Evolutionary conservation across 108 stramenopile species (phyloP), one percentile per base, ranked within the genome.

Genomic region (Stephanodiscus triporus): DNA sequence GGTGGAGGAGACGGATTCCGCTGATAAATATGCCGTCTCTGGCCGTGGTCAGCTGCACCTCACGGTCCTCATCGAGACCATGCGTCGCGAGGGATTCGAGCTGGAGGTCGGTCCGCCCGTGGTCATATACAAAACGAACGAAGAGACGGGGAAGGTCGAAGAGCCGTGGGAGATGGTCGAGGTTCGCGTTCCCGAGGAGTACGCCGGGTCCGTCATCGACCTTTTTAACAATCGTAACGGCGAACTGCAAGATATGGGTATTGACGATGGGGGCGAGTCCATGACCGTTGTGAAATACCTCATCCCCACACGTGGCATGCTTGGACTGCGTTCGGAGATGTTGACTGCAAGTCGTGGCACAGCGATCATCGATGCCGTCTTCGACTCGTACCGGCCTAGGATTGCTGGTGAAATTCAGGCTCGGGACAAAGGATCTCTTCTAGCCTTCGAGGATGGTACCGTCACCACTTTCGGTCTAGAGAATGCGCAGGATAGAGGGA

Each of bases 51-150:
- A 99, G 75, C 83, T 99, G 45, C 99, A 99, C 83, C 85, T 99
- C 65, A 98, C 98, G 24, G 98, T 99, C 20, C 86, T 99, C 42
- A 95, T 99, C 57, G 99, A 99, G 85, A 98, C 85, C 49, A 98
- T 99, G 98, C 88, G 99, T 37, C 95, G 99, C 62, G 99, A 99
- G 81, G 99, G 99, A 70, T 99, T 99, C 70, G 99, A 99, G 83
- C 77, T 99, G 30, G 93, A 97, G 58, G 91, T 99, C 53, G 97
- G 97, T 9, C 98, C 99, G 9, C 99, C 99, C 16, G 91, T 86
- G 22, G 99, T 99, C 22, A 98, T 99, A 77, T 85, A 79, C 80
- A 95, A 93, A 78, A 70, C 60, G 26, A 92, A 97, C 65, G 91
- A 97, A 70, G 91, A 93, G 66, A 92, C 92, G 34, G 98, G 98